Evolutionary conservation across 2,329 filamentous ascomycete genomes (phyloP).

Genomic region (Ustilaginoidea virens): DNA sequence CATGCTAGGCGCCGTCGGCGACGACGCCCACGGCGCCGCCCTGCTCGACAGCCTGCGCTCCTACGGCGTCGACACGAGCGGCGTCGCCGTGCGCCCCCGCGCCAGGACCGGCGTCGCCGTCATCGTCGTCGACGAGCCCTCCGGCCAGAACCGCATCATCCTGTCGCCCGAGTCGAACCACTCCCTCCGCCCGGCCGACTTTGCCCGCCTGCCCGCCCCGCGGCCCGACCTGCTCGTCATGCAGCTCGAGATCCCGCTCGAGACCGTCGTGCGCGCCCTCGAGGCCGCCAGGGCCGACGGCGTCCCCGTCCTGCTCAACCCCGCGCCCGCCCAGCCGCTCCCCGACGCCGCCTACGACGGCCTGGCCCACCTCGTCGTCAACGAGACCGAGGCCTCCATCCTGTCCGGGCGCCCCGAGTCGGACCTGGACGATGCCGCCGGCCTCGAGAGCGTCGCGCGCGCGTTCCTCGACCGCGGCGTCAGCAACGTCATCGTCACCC

Average conservation of each 20-base stretch:
- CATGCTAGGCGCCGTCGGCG: constrained; percentile 63
- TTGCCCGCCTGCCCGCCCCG: constrained; percentile 16
- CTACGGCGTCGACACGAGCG: constrained; percentile 46
- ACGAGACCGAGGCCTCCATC: constrained; percentile 76
- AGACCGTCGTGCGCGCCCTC: constrained; percentile 48
- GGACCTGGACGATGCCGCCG: constrained; percentile 30
- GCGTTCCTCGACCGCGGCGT: constrained; percentile 58
- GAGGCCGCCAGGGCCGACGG: constrained; percentile 27
- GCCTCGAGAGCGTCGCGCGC: constrained; percentile 30
- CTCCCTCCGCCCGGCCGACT: constrained; percentile 19
- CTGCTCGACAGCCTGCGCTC: constrained; percentile 41
- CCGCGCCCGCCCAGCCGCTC: constrained; percentile 58
- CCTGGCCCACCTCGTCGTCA: constrained; percentile 70
- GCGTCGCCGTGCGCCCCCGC: constrained; percentile 27
- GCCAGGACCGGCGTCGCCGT: constrained; percentile 55
- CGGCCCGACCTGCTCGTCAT: constrained; percentile 51
- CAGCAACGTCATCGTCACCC: constrained; percentile 63
- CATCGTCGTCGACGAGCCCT: constrained; percentile 59
- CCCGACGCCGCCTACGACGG: constrained; percentile 50
- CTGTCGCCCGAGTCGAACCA: constrained; percentile 59
- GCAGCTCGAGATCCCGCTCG: constrained; percentile 63
- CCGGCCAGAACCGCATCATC: constrained; percentile 64
- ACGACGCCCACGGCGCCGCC: constrained; percentile 47
- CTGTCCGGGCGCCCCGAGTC: constrained; percentile 41
- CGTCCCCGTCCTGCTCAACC: constrained; percentile 65